Base-by-base conservation (phyloP, 2,329 filamentous ascomycete species). In the Aspergillus sp. region DNA sequence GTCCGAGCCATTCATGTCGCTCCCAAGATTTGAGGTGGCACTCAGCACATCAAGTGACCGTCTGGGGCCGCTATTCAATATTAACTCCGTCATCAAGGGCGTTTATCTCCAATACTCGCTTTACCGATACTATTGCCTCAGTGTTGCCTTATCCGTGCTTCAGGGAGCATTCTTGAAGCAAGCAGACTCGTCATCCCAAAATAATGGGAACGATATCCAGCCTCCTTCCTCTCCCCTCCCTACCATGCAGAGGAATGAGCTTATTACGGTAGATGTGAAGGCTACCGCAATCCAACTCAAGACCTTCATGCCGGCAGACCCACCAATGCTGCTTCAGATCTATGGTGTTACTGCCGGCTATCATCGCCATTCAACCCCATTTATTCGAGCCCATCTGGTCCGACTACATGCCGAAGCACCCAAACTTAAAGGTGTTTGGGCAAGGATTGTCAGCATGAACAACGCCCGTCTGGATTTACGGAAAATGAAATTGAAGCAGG, bases 351-450 rank as follows among this genome's bases (percentile, higher is more conserved):
- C 96, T 66, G 85, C 87, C 47, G 93, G 93, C 5, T 87, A 89
- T 11, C 92, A 97, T 72, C 83, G 93, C 66, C 97, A 93, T 90
- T 88, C 91, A 2, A 84, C 88, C 5, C 93, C 95, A 0, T 96
- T 93, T 70, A 70, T 95, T 14, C 83, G 87, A 54, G 87, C 90
- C 35, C 90, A 88, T 60, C 82, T 97, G 39, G 80, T 92, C 44
- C 86, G 95, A n/a, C 72, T 99, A 6, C 96, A 95, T 72, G 91
- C 91, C 0, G 90, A 93, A 69, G 89, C 91, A 19, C 95, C 95
- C 0, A 88, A 90, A 52, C 88, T 97, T 76, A 88, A 84, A 62
- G 82, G 84, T 23, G 87, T 93, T 11, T 99, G 96, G 95, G 91
- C 91, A 48, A 84, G 93, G 53, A 81, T 99, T 57, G 76, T 96